Conservation (phyloP, 208 protist species). For the Acanthamoeba quina region DNA sequence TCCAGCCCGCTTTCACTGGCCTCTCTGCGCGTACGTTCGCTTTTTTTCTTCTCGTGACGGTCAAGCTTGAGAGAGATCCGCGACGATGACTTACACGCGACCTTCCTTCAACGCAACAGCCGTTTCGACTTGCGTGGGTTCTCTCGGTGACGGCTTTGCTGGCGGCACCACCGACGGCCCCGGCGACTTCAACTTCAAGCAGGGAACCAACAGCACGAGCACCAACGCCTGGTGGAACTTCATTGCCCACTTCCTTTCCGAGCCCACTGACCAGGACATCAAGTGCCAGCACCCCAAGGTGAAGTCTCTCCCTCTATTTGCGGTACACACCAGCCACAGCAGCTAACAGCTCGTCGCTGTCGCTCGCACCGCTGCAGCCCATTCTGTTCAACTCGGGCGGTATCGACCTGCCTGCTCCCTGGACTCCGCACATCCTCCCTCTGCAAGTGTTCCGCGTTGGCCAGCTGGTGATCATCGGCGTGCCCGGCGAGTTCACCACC, state of each 20-base stretch:
- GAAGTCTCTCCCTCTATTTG: background rate
- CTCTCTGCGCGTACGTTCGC: background rate
- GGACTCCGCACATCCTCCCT: slow-evolving; percentile 80
- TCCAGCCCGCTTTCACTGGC: slow-evolving; percentile 2
- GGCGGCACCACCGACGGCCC: slow-evolving; percentile 80
- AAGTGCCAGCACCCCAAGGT: slow-evolving; percentile 77
- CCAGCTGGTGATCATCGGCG: slow-evolving; percentile 81
- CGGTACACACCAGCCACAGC: background rate
- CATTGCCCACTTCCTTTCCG: slow-evolving; percentile 76
- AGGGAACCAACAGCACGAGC: slow-evolving; percentile 80
- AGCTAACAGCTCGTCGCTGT: background rate
- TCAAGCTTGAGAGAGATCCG: background rate
- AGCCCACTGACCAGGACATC: slow-evolving; percentile 78
- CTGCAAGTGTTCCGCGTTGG: slow-evolving; percentile 84
- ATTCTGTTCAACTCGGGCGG: slow-evolving; percentile 85
- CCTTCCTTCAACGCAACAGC: background rate
- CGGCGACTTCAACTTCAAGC: slow-evolving; percentile 84
- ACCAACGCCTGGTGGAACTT: slow-evolving; percentile 83
- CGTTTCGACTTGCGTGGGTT: slow-evolving; percentile 34
- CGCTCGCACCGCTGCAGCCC: slow-evolving; percentile 50
- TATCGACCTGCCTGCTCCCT: slow-evolving; percentile 77
- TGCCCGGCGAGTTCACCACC: slow-evolving; percentile 87
- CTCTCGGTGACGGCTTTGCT: slow-evolving; percentile 81
- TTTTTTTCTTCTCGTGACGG: background rate
- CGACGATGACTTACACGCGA: background rate